Conservation (phyloP, 495 filamentous ascomycete genomes). For the Aspergillus ellipticus region DNA sequence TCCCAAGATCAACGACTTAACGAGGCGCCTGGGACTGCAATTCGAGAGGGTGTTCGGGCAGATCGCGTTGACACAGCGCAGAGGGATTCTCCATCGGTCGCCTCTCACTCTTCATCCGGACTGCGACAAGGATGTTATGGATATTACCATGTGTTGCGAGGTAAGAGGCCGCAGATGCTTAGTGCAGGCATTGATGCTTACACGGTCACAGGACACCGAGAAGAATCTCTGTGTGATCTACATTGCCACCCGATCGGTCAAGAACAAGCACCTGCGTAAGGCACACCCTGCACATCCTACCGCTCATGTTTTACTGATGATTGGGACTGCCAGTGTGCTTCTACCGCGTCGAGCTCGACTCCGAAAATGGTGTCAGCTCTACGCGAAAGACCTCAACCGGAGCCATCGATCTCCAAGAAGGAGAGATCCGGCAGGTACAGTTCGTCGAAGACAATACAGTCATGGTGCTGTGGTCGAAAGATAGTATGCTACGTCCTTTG, state of each 20-base stretch:
- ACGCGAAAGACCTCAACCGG: slow-evolving; percentile 38
- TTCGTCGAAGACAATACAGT: slow-evolving; percentile 53
- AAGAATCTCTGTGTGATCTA: slow-evolving; percentile 34
- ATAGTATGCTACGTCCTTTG: slow-evolving; percentile 30
- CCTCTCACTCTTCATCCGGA: slow-evolving; percentile 43
- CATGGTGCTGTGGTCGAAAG: slow-evolving; percentile 45
- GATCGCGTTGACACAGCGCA: slow-evolving; percentile 55
- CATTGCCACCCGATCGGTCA: slow-evolving; percentile 30
- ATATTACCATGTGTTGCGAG: slow-evolving; percentile 37
- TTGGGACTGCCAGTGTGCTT: slow-evolving; percentile 39
- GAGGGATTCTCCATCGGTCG: slow-evolving; percentile 52
- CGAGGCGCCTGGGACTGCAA: slow-evolving; percentile 46
- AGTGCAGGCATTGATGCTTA: not conserved
- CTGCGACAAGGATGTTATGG: slow-evolving; percentile 35
- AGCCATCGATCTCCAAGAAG: slow-evolving; percentile 38
- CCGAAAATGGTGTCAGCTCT: slow-evolving; percentile 55
- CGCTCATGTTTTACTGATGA: slow-evolving; percentile 1
- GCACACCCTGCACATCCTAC: not conserved
- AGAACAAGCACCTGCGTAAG: slow-evolving; percentile 34
- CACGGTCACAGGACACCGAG: slow-evolving; percentile 17
- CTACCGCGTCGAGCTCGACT: slow-evolving; percentile 45
- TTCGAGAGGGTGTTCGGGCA: slow-evolving; percentile 53
- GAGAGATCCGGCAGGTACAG: slow-evolving; percentile 49
- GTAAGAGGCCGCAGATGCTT: slow-evolving; percentile 10
- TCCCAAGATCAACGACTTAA: slow-evolving; percentile 53